These are phyloP conservation scores for Flammula alnicola DNA, from an alignment of 1,284 basidiomycete genomes.

Conservation along the genomic window DNA sequence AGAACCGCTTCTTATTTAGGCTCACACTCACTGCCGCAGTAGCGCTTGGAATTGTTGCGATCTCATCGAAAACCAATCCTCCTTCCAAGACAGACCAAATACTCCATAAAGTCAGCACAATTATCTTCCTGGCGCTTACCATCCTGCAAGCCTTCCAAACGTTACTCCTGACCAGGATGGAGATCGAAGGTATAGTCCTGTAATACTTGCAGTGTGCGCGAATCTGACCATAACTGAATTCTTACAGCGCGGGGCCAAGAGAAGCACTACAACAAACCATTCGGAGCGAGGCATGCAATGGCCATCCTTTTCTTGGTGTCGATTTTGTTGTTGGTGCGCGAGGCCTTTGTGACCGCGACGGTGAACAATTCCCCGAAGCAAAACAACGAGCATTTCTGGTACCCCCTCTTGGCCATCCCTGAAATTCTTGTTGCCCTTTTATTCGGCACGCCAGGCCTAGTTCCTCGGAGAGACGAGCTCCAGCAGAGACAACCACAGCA, in stretches of 20 bases:
- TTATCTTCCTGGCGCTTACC: constrained; percentile 51
- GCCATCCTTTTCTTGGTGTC: constrained; percentile 41
- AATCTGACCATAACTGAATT: not conserved
- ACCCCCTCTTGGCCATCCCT: constrained; percentile 46
- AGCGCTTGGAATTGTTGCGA: constrained; percentile 44
- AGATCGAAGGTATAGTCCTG: constrained; percentile 28
- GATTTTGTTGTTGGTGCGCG: constrained; percentile 43
- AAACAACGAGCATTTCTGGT: constrained; percentile 47
- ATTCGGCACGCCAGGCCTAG: constrained; percentile 44
- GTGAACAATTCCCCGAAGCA: constrained; percentile 28
- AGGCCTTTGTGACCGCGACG: constrained; percentile 44
- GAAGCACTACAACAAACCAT: constrained; percentile 4
- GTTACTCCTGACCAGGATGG: constrained; percentile 32
- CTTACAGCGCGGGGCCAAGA: not conserved
- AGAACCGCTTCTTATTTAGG: constrained; percentile 22
- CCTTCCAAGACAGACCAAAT: not conserved
- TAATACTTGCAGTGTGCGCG: not conserved
- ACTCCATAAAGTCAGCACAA: constrained; percentile 31
- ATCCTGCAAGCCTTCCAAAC: constrained; percentile 45
- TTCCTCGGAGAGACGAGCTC: constrained; percentile 32
- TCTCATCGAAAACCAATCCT: constrained; percentile 18
- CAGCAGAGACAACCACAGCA: not conserved
- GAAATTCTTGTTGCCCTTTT: constrained; percentile 45
- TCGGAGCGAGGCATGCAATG: constrained; percentile 38
- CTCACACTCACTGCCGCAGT: constrained; percentile 27